Percentiles rank a stretch among this genome's conserved stretches.
Evolutionary conservation across 1,284 basidiomycete genomes (phyloP).

Genomic region (Rhodotorula sp.): DNA sequence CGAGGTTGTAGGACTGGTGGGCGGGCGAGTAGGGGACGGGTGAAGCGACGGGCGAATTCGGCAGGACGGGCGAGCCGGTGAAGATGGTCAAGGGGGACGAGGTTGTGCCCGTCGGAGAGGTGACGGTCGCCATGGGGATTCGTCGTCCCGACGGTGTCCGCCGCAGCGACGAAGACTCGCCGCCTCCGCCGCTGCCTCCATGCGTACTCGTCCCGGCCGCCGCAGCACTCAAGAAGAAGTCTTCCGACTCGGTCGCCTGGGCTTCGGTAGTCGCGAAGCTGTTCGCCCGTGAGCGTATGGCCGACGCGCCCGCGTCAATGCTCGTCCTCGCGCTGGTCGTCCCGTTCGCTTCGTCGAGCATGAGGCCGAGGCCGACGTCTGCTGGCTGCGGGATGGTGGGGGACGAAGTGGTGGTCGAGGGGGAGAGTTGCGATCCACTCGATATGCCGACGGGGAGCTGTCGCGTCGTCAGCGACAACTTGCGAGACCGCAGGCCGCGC

Average conservation of each 20-base stretch:
- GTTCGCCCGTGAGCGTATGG: neutral
- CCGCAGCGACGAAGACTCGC: neutral
- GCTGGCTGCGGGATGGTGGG: neutral
- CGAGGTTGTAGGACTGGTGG: slow-evolving; percentile 19
- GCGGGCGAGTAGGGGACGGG: slow-evolving; percentile 16
- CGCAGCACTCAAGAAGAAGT: slow-evolving; percentile 15
- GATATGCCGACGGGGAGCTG: neutral
- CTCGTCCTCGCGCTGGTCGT: neutral
- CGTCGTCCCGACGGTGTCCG: slow-evolving; percentile 6
- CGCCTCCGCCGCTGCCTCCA: neutral
- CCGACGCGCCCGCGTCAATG: slow-evolving; percentile 4
- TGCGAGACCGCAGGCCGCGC: slow-evolving; percentile 16
- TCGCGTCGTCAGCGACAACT: slow-evolving; percentile 12
- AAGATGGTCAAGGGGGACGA: slow-evolving; percentile 24
- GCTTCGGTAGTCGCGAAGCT: neutral
- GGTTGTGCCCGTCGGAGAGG: slow-evolving; percentile 7
- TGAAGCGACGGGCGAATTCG: slow-evolving; percentile 12
- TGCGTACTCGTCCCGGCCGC: neutral
- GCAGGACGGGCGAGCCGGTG: slow-evolving; percentile 24
- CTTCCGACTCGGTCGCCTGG: slow-evolving; percentile 7
- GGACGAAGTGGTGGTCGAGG: slow-evolving; percentile 1
- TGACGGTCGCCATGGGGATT: slow-evolving; percentile 21
- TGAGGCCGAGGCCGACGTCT: slow-evolving; percentile 30
- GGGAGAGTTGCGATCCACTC: neutral
- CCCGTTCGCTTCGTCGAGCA: slow-evolving; percentile 22